A percentile compares a stretch with the other conserved stretches of the same genome.
phyloP scores from a whole-genome alignment of 495 filamentous ascomycete genomes.

The Annulohypoxylon moriforme region DNA sequence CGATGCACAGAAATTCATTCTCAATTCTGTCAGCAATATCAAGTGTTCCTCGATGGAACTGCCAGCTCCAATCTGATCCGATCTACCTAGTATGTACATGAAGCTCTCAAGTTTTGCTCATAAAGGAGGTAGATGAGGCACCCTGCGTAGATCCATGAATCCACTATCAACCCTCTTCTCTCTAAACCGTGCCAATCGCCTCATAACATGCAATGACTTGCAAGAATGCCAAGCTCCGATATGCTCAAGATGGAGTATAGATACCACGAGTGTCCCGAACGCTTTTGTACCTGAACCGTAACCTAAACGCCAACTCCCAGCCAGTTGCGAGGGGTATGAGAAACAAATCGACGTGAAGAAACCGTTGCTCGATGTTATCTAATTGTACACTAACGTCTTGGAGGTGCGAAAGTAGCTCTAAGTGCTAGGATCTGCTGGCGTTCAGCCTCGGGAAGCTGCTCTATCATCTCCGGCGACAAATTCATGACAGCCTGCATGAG shows the following conservation, averaged over 20 bases:
- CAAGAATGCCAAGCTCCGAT: neutral
- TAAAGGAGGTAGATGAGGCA: neutral
- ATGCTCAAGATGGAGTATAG: conserved; percentile 1
- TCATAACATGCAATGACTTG: neutral
- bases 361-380: neutral
- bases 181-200: neutral
- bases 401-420: conserved; percentile 48
- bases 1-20: neutral
- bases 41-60: neutral
- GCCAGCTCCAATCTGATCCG: neutral
- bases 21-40: neutral
- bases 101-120: neutral
- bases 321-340: conserved; percentile 35
- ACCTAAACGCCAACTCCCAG: conserved; percentile 39
- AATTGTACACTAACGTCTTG: conserved; percentile 30
- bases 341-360: conserved; percentile 23
- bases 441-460: conserved; percentile 76
- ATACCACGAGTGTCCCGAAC: conserved; percentile 21
- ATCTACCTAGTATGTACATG: conserved; percentile 3
- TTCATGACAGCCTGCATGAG: conserved; percentile 79
- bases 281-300: conserved; percentile 30
- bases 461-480: conserved; percentile 79
- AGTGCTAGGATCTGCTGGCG: conserved; percentile 81
- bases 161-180: neutral
- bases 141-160: neutral